phyloP scores from a whole-genome alignment of 208 protist genomes.

The Acanthamoeba lenticulata region DNA sequence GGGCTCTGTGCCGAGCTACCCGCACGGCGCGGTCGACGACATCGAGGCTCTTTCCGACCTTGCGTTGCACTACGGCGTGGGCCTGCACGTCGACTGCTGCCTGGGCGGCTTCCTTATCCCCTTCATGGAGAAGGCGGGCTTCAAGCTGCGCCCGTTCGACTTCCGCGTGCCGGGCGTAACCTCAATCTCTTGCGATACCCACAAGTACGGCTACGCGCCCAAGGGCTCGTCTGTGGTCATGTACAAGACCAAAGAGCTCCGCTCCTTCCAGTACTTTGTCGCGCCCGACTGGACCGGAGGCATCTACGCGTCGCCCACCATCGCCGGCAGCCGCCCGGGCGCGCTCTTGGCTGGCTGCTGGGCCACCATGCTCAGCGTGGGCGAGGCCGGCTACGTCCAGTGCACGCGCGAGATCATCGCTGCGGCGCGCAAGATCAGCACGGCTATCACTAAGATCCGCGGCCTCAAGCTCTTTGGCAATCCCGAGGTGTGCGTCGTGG shows the following conservation, averaged over 20 bases:
- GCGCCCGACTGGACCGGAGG: slow-evolving; percentile 97
- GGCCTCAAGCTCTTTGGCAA: slow-evolving; percentile 91
- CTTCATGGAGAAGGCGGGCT: slow-evolving; percentile 94
- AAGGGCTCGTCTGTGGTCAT: slow-evolving; percentile 98
- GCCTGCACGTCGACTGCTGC: slow-evolving; percentile 98
- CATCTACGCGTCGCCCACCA: slow-evolving; percentile 97
- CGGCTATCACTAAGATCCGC: slow-evolving; percentile 84
- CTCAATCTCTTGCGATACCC: slow-evolving; percentile 98
- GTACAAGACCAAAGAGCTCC: slow-evolving; percentile 91
- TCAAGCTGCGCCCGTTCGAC: slow-evolving; percentile 87
- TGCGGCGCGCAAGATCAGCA: slow-evolving; percentile 89
- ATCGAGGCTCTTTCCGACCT: slow-evolving; percentile 90
- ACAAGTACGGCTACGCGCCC: slow-evolving; percentile 99
- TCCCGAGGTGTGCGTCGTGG: slow-evolving; percentile 87
- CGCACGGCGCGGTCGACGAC: slow-evolving; percentile 93
- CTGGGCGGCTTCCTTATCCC: slow-evolving; percentile 98
- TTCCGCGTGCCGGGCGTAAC: slow-evolving; percentile 97
- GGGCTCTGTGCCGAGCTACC: slow-evolving; percentile 95
- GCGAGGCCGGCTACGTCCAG: slow-evolving; percentile 90
- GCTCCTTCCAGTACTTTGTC: slow-evolving; percentile 95
- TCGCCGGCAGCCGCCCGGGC: slow-evolving; percentile 93
- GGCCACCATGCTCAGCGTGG: slow-evolving; percentile 95
- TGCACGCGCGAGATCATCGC: slow-evolving; percentile 89
- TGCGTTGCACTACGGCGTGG: slow-evolving; percentile 91
- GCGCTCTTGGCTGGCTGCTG: slow-evolving; percentile 96